Conservation (phyloP, 2,329 filamentous ascomycete species). For the Botrytis fragariae region DNA sequence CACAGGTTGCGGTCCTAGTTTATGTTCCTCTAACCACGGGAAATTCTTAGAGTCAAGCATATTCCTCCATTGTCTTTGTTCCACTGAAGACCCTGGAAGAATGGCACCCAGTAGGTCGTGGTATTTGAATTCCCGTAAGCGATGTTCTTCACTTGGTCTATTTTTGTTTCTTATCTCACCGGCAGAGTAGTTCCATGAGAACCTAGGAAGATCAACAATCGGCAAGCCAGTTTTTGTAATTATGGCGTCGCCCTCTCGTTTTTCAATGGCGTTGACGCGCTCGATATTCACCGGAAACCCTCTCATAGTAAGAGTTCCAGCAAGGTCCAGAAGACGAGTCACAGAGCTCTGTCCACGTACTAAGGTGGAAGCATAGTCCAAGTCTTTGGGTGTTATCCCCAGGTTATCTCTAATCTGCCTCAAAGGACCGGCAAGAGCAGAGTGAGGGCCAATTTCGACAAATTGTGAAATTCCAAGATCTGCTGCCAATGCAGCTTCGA, state of each 20-base stretch:
- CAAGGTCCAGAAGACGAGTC: constrained; percentile 15
- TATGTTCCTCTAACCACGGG: constrained; percentile 52
- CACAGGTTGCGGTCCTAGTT: constrained; percentile 50
- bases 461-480: constrained; percentile 1
- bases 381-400: constrained; percentile 26
- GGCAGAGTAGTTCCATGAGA: constrained; percentile 48
- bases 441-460: constrained; percentile 27
- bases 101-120: constrained; percentile 49
- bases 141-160: constrained; percentile 50
- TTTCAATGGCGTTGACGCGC: constrained; percentile 36
- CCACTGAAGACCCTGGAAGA: constrained; percentile 39
- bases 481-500: constrained; percentile 3
- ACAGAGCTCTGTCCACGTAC: constrained; percentile 16
- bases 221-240: background rate
- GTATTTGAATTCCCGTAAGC: constrained; percentile 46
- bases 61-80: constrained; percentile 26
- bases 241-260: background rate
- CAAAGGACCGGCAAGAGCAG: constrained; percentile 21
- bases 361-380: constrained; percentile 32
- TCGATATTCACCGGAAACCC: constrained; percentile 18
- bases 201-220: constrained; percentile 40
- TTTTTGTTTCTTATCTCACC: background rate
- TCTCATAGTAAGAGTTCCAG: constrained; percentile 20
- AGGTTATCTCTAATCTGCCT: constrained; percentile 19
- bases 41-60: constrained; percentile 34